Evolutionary conservation across 139 green algal genomes (phyloP).

Genomic region (Chlorella sp.): DNA sequence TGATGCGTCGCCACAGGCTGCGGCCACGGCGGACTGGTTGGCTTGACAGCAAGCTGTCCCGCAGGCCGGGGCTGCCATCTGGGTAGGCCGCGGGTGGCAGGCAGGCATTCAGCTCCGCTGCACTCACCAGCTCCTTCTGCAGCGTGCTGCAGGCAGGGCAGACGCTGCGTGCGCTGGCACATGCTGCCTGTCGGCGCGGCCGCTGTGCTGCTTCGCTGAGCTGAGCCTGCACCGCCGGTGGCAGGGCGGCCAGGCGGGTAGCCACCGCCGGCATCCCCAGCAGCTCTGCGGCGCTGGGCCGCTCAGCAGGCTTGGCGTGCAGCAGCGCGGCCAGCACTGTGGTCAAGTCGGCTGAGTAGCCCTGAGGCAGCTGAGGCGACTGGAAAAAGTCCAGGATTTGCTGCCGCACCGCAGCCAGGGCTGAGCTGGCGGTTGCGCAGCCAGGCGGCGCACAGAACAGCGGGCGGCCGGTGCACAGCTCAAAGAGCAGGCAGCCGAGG

Average conservation of each 20-base stretch:
- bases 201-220: neutral
- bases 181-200: neutral
- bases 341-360: neutral
- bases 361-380: neutral
- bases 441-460: neutral
- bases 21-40: neutral
- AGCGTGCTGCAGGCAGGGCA: neutral
- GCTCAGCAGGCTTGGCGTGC: neutral
- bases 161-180: neutral
- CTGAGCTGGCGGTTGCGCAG: neutral
- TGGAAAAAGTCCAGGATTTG: neutral
- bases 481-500: constrained; percentile 9
- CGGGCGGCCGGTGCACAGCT: constrained; percentile 1
- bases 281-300: neutral
- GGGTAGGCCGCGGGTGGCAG: constrained; percentile 1
- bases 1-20: neutral
- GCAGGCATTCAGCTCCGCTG: neutral
- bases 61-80: neutral
- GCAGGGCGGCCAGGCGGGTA: neutral
- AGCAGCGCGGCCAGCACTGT: neutral
- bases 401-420: neutral
- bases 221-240: neutral
- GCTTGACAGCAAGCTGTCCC: neutral
- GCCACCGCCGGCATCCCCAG: neutral
- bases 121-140: neutral